Evolutionary conservation across 2,329 filamentous ascomycete species (phyloP).

Genomic region (Trichophyton simii): DNA sequence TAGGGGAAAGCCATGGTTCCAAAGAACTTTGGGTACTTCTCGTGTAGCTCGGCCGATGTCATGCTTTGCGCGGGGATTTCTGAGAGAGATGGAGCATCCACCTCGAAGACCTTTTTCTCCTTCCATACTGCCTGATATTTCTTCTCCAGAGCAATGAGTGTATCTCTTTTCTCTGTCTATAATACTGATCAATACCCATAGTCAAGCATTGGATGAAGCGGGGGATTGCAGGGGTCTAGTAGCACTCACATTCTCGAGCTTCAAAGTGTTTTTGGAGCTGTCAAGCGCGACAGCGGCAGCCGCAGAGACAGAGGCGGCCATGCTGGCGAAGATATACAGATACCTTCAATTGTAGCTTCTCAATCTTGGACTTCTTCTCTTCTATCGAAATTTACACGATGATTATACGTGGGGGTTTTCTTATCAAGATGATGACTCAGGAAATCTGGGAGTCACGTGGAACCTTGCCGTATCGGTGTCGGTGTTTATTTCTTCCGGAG

Average conservation of each 20-base stretch:
- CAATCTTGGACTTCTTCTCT: neutral
- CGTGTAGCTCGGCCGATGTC: conserved; percentile 59
- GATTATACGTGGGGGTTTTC: conserved; percentile 1
- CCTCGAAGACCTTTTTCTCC: conserved; percentile 65
- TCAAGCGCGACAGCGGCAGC: conserved; percentile 46
- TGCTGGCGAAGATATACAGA: neutral
- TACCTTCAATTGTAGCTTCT: neutral
- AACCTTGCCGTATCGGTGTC: neutral
- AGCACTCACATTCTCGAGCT: conserved; percentile 46
- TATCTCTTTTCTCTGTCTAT: conserved; percentile 76
- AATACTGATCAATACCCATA: conserved; percentile 10
- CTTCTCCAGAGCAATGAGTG: conserved; percentile 71
- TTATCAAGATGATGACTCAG: conserved; percentile 2
- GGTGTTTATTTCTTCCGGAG: neutral
- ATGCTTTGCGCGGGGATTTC: conserved; percentile 68
- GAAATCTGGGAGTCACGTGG: neutral
- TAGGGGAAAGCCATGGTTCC: conserved; percentile 66
- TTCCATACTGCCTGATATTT: conserved; percentile 84
- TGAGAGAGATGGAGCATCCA: conserved; percentile 64
- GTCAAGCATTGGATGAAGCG: conserved; percentile 7
- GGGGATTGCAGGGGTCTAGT: conserved; percentile 11
- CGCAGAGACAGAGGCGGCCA: conserved; percentile 29
- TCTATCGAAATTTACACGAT: neutral
- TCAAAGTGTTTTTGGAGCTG: conserved; percentile 48
- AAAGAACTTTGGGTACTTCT: conserved; percentile 82